These are phyloP conservation scores for Grosmannia clavigera DNA, from an alignment of 2,329 filamentous ascomycete genomes.

Conservation along the genomic window DNA sequence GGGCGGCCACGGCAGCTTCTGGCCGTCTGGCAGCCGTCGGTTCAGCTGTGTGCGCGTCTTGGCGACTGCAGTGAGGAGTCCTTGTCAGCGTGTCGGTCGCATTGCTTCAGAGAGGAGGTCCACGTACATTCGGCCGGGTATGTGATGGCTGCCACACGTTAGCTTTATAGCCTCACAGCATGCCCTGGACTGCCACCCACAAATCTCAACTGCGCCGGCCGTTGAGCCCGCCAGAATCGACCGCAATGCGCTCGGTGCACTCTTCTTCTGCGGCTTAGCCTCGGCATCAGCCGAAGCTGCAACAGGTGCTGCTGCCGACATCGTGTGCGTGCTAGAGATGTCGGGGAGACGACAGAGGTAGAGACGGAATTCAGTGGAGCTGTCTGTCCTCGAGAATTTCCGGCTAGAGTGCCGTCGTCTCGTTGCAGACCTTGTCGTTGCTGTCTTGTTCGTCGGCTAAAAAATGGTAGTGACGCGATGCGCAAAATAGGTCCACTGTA, in stretches of 20 bases:
- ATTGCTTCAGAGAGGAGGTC: not conserved
- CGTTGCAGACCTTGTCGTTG: too few species aligned
- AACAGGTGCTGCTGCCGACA: slow-evolving; percentile 3
- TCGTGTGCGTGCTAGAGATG: not conserved
- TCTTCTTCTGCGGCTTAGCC: slow-evolving; percentile 20
- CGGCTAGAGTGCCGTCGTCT: not conserved
- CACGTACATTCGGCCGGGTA: slow-evolving; percentile 82
- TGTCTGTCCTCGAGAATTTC: not conserved
- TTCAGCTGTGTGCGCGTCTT: slow-evolving; percentile 95
- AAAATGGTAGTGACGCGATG: not conserved
- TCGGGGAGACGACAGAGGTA: not conserved
- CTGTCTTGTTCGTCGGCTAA: not conserved
- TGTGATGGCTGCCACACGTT: slow-evolving; percentile 51
- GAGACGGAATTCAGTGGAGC: not conserved
- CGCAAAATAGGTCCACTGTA: not conserved
- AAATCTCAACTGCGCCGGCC: slow-evolving; percentile 91
- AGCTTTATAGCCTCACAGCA: slow-evolving; percentile 10
- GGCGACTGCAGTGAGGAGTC: slow-evolving; percentile 47
- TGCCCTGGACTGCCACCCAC: slow-evolving; percentile 28
- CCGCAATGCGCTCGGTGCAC: slow-evolving; percentile 64
- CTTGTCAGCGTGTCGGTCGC: not conserved
- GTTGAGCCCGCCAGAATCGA: slow-evolving; percentile 85
- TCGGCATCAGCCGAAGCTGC: slow-evolving; percentile 4
- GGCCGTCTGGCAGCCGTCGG: slow-evolving; percentile 60
- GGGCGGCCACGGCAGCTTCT: slow-evolving; percentile 89